These are phyloP conservation scores for Nannochloropsis salina DNA, from an alignment of 108 stramenopile genomes.

Conservation along the genomic window DNA sequence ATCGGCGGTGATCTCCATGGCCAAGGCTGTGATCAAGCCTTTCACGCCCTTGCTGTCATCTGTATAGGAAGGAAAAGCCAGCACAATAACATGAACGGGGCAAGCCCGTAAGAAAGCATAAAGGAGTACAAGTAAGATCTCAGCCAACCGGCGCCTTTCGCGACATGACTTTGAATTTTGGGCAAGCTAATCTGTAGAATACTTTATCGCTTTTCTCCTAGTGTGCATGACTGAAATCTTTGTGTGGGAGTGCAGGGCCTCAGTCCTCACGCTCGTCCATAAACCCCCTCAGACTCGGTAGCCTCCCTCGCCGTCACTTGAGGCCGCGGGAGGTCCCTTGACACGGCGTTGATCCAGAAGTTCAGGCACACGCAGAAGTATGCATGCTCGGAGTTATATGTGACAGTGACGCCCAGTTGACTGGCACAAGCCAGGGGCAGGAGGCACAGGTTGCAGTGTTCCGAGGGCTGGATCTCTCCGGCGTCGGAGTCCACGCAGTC, in stretches of 20 bases:
- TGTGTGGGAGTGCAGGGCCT: too few relatives aligned
- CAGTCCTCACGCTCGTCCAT: too few relatives aligned
- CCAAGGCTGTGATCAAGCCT: slow-evolving; percentile 2
- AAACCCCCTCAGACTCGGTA: too few relatives aligned
- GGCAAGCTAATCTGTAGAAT: too few relatives aligned
- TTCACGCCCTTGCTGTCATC: slow-evolving; percentile 8
- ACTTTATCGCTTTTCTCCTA: too few relatives aligned
- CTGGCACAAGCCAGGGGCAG: neutral
- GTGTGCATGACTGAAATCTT: too few relatives aligned
- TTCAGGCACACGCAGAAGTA: slow-evolving; percentile 1
- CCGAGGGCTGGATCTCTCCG: neutral
- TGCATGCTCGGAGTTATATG: slow-evolving; percentile 16
- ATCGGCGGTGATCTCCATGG: slow-evolving; percentile 15
- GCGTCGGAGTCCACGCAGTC: neutral
- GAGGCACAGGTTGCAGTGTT: neutral
- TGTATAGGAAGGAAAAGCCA: neutral
- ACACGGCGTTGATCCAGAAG: slow-evolving; percentile 11
- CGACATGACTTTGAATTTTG: too few relatives aligned
- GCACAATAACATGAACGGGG: too few relatives aligned
- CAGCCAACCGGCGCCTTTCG: too few relatives aligned
- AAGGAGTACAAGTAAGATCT: too few relatives aligned
- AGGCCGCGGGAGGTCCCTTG: neutral
- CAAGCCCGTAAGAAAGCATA: too few relatives aligned
- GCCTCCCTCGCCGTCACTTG: neutral
- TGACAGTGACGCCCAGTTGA: neutral